Evolutionary conservation across 768 basidiomycete species (phyloP), one percentile per base, ranked within the genome.

Genomic region (Lactarius hengduanensis): DNA sequence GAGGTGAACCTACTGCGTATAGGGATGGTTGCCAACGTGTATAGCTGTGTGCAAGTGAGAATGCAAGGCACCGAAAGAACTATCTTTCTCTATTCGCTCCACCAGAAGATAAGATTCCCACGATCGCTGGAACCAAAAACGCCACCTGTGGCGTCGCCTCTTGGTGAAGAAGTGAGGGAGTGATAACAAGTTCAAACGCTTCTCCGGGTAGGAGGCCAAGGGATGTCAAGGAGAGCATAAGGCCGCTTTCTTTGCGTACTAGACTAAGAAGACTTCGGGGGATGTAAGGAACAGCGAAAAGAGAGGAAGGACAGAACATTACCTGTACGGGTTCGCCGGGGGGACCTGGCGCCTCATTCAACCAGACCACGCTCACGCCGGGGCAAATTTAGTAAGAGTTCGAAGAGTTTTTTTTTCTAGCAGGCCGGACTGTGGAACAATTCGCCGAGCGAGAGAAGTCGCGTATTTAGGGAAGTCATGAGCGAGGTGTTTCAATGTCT

Each of bases 91-190:
- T 22, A 98, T 76, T 99, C 88, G 75, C 98, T 99, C 89, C 90
- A 91, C 86, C 92, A 98, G 0, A 88, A 73, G 45, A 96, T 82
- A 4, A 90, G 81, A 41, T 78, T 81, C 0, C 89, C 72, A 20
- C 92, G 80, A 76, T 99, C 96, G 65, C 91, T 94, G 1, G 94
- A 90, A 76, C 98, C 97, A 64, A 96, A 89, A n/a, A 97, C 70
- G 0, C 89, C 92, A 62, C 91, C 89, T 60, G 85, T 71, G 6
- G 81, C 78, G 26, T 77, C 82, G 16, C 76, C 77, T 45, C 79
- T 81, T n/a, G 78, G 77, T 64, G 86, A 83, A 1, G 84, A 77
- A 2, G 76, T 74, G 1, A 78, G 0, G 83, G 79, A 74, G 93
- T 86, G 0, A 90, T 83, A 28, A 98, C 75, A 56, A 97, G 73